phyloP scores from a whole-genome alignment of 2,329 filamentous ascomycete genomes.

The Diaporthe batatas region DNA sequence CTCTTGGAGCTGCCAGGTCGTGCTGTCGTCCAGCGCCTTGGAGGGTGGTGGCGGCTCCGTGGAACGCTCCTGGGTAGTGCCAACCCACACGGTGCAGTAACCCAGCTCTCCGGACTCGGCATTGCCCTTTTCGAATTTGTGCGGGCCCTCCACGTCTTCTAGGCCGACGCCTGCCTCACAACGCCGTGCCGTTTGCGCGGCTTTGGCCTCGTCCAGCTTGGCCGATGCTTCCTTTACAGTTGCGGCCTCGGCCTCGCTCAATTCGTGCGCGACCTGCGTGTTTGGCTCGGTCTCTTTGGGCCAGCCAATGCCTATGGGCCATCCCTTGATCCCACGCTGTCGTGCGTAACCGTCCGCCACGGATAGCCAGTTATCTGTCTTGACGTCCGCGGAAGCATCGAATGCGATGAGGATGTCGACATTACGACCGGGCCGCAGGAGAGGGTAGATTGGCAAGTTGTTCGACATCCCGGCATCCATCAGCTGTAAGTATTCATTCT shows the following conservation, averaged over 20 bases:
- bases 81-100: slow-evolving; percentile 97
- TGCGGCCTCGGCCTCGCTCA: slow-evolving; percentile 76
- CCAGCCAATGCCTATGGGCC: slow-evolving; percentile 97
- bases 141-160: slow-evolving; percentile 40
- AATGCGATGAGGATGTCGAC: slow-evolving; percentile 94
- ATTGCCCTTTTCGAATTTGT: slow-evolving; percentile 56
- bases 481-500: slow-evolving; percentile 78
- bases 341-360: slow-evolving; percentile 93
- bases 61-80: slow-evolving; percentile 80
- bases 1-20: slow-evolving; percentile 77
- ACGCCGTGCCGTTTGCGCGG: slow-evolving; percentile 56
- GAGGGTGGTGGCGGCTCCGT: slow-evolving; percentile 62
- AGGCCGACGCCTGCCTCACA: slow-evolving; percentile 48
- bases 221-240: slow-evolving; percentile 71
- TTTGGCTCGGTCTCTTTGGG: slow-evolving; percentile 73
- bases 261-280: slow-evolving; percentile 71
- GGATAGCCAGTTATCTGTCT: slow-evolving; percentile 95
- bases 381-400: slow-evolving; percentile 93
- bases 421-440: slow-evolving; percentile 87
- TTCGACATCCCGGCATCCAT: slow-evolving; percentile 99
- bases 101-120: slow-evolving; percentile 74
- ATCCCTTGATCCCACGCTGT: slow-evolving; percentile 91
- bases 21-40: slow-evolving; percentile 71
- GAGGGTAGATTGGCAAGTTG: slow-evolving; percentile 94
- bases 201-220: slow-evolving; percentile 73